phyloP scores from a whole-genome alignment of 345 rosid species.

The Anacardium occidentale region DNA sequence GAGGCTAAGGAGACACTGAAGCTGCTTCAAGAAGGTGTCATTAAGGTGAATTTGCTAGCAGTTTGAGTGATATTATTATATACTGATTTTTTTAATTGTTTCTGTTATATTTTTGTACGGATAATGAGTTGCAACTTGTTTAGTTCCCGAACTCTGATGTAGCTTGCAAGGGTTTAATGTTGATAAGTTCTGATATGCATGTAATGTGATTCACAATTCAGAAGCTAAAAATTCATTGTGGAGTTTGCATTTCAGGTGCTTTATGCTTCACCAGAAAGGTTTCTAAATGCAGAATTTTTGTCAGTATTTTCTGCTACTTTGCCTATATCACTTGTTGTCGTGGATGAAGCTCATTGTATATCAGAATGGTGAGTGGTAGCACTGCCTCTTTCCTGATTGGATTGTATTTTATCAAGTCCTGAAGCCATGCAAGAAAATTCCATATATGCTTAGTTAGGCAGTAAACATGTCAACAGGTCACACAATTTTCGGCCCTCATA shows the following conservation, averaged over 20 bases:
- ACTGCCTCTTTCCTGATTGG: constrained; percentile 10
- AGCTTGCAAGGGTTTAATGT: not conserved
- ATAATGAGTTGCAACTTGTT: not conserved
- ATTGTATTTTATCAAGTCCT: not conserved
- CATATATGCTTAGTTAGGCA: not conserved
- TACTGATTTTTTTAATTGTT: not conserved
- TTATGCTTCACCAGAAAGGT: constrained; percentile 92
- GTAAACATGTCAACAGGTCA: constrained; percentile 55
- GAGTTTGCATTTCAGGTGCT: constrained; percentile 63
- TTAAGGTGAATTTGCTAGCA: constrained; percentile 50
- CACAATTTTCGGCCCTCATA: constrained; percentile 97
- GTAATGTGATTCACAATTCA: not conserved
- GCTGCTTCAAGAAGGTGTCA: constrained; percentile 59
- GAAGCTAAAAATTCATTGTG: constrained; percentile 9
- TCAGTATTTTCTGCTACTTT: constrained; percentile 48
- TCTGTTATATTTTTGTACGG: not conserved
- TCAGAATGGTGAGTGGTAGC: constrained; percentile 82
- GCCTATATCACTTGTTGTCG: constrained; percentile 73
- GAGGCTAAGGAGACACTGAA: constrained; percentile 71
- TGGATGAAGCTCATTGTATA: constrained; percentile 97
- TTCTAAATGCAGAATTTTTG: constrained; percentile 72
- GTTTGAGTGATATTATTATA: not conserved
- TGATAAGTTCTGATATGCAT: not conserved
- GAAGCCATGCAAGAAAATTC: constrained; percentile 3
- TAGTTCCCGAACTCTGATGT: not conserved